Evolutionary conservation across 768 basidiomycete genomes (phyloP).

Genomic region (Trametes elegans): DNA sequence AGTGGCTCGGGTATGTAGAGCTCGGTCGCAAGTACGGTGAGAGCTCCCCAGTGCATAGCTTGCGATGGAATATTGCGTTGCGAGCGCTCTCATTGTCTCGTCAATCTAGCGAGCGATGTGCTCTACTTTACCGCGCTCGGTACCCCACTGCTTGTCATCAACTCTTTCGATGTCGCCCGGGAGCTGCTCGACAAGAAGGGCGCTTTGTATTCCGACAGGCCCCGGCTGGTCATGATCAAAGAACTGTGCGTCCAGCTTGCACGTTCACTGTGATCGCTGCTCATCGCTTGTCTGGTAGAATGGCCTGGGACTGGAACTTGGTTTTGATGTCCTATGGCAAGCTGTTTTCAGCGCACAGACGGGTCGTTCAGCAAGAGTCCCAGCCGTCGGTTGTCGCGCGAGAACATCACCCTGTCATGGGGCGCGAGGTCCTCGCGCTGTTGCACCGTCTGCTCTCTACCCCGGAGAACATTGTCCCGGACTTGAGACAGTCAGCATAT

Average conservation of each 20-base stretch:
- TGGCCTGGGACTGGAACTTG: constrained; percentile 19
- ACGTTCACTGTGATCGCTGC: background rate
- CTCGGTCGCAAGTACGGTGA: background rate
- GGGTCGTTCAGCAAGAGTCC: constrained; percentile 3
- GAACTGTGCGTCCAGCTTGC: constrained; percentile 11
- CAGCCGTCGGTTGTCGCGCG: background rate
- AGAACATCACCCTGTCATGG: background rate
- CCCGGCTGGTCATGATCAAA: constrained; percentile 14
- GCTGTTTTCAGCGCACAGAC: background rate
- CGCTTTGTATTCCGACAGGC: constrained; percentile 27
- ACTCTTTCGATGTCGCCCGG: constrained; percentile 22
- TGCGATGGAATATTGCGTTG: no score
- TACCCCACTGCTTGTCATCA: constrained; percentile 24
- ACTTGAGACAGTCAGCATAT: constrained; percentile 6
- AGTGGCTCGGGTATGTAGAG: background rate
- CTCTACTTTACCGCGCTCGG: constrained; percentile 23
- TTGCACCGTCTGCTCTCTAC: background rate
- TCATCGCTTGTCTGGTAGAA: background rate
- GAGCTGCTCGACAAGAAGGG: constrained; percentile 30
- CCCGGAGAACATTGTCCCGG: background rate
- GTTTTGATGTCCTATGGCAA: background rate
- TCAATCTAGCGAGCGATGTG: constrained; percentile 20
- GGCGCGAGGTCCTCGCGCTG: background rate
- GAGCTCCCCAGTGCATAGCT: background rate
- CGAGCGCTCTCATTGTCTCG: background rate